Base-by-base conservation (phyloP, 2,329 filamentous ascomycete genomes). In the Trichophyton mentagrophytes region DNA sequence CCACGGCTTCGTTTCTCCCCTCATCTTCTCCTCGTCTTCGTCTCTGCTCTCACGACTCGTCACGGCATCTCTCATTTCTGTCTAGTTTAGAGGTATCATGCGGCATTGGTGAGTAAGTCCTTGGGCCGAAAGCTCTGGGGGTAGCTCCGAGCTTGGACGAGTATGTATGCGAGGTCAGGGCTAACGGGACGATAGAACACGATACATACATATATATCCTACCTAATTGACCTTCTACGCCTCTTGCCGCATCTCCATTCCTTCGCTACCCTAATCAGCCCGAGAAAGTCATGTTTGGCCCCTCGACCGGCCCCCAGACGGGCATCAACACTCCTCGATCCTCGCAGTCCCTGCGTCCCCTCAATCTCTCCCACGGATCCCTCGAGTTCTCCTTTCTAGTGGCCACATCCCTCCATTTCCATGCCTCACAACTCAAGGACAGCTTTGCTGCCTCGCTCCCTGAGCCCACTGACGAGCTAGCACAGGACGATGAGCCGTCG, bases 401-500 rank as follows among this genome's bases (percentile, higher is more conserved):
- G 72, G 92, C 93, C 62, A 97, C 93, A 68, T 89, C 86, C 70
- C 85, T 96, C 65, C 93, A 99, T 78, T 99, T 95, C 80, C 91
- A 93, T 76, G 93, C 93, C 69, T 88, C 90, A 63, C 89, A 96
- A 78, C 82, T 97, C 72, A 95, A 92, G 80, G 91, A 96, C 69
- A 83, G 85, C 67, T 99, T 99, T 78, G 83, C 85, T 66, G 82
- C 88, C 56, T 90, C 86, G 65, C 82, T 99, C 67, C 95, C 95
- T 60, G 81, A 86, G 69, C 89, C 93, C 61, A 99, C 95, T 72
- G 93, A 99, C 73, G 93, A 99, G 80, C 84, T 97, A 65, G 95
- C 93, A 64, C 90, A 92, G 73, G 95, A 99, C 79, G 93, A 99
- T 69, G 95, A 99, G 80, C 93, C 93, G n/a, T 97, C 93, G 42